Base-by-base conservation (phyloP, 2,329 filamentous ascomycete genomes). In the Capronia americana region DNA sequence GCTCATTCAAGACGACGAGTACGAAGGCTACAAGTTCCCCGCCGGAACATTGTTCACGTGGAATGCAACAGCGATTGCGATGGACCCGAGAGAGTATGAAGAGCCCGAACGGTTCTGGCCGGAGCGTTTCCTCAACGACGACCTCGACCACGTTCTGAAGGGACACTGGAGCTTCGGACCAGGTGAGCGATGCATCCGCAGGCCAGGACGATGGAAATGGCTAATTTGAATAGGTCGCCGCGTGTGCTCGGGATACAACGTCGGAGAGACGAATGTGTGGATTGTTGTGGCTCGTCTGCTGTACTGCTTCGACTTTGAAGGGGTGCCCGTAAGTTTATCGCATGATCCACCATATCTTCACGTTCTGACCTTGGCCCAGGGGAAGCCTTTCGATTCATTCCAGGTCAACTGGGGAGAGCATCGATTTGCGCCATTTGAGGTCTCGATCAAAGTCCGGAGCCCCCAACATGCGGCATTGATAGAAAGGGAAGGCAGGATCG, bases 11-110 rank as follows among this genome's bases (percentile, higher is more conserved):
- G 67, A 70, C 46, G 69, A 70, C 38, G 69, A 70, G 62, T 70
- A 83, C 69, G 78, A 80, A 57, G 82, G 82, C 17, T 84, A 81
- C 69, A 74, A 78, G 10, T 83, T 86, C 30, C 83, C 84, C 1
- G 77, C 79, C 1, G 83, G 80, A 0, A 84, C 84, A 0, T 79
- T 78, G 0, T 74, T 86, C 1, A 67, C 83, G 0, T 77, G 77
- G 20, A 83, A 83, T 68, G 78, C 78, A 0, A 82, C 79, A 77
- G 77, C 75, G 1, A 81, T 83, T 46, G 78, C 81, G 50, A 74
- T 78, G 65, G 79, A 82, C 64, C 76, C 77, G 17, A 75, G 44
- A 17, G 68, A 70, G 34, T 68, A 70, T 24, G 60, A 68, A 34
- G 53, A 68, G 34, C 65, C 68, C 0, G 68, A 66, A 17, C 70